Evolutionary conservation across 2,329 filamentous ascomycete genomes (phyloP).

Genomic region (Fusarium coffeatum): DNA sequence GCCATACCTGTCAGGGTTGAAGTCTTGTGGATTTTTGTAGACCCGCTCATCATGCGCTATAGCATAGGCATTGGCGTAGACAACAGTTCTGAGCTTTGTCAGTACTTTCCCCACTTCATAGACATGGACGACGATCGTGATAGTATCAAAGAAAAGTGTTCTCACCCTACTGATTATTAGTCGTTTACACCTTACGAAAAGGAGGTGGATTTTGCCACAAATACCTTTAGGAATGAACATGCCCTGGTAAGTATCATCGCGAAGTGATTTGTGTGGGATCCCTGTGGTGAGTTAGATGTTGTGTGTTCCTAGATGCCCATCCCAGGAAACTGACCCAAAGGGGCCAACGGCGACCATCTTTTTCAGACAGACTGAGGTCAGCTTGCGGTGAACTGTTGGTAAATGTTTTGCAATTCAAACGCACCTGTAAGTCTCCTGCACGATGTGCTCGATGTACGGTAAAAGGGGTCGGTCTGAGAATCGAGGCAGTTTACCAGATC

Average conservation of each 20-base stretch:
- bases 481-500: slow-evolving; percentile 56
- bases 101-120: slow-evolving; percentile 24
- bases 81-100: slow-evolving; percentile 48
- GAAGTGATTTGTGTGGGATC: slow-evolving; percentile 65
- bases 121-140: neutral
- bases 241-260: slow-evolving; percentile 68
- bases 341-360: slow-evolving; percentile 58
- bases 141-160: neutral
- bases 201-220: neutral
- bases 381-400: neutral
- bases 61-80: slow-evolving; percentile 57
- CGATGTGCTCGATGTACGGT: slow-evolving; percentile 57
- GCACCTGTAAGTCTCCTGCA: slow-evolving; percentile 58
- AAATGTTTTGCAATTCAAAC: slow-evolving; percentile 3
- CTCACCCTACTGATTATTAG: slow-evolving; percentile 39
- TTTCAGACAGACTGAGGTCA: neutral
- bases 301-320: neutral
- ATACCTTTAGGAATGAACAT: slow-evolving; percentile 67
- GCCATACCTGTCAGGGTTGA: slow-evolving; percentile 61
- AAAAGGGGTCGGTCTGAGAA: slow-evolving; percentile 58
- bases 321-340: slow-evolving; percentile 52
- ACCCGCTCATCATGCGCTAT: slow-evolving; percentile 57
- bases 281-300: slow-evolving; percentile 36
- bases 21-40: slow-evolving; percentile 57
- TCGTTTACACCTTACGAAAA: neutral